These are phyloP conservation scores for Clitoria ternatea DNA, from an alignment of 306 rosid species.

Conservation along the genomic window DNA sequence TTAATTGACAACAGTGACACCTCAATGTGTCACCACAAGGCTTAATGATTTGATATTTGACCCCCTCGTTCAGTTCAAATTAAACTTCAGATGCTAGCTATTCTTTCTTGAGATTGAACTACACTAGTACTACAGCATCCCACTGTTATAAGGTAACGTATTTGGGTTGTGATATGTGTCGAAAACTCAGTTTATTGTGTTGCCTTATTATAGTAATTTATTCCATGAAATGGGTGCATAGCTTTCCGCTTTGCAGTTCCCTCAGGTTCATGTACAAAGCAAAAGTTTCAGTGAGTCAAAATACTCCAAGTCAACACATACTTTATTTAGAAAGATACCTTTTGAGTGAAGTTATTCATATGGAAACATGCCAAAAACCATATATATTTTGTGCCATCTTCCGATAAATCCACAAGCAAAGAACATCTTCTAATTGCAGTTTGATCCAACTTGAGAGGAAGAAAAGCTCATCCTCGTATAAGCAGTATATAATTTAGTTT, in stretches of 20 bases:
- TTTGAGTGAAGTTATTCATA: slow-evolving; percentile 13
- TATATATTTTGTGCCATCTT: neutral
- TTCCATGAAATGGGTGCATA: slow-evolving; percentile 20
- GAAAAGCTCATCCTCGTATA: neutral
- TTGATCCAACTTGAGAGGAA: neutral
- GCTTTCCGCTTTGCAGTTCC: slow-evolving; percentile 21
- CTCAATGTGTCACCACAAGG: slow-evolving; percentile 15
- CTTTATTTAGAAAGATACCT: slow-evolving; percentile 15
- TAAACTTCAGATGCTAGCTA: slow-evolving; percentile 15
- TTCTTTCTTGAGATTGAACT: slow-evolving; percentile 24
- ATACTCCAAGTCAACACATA: neutral
- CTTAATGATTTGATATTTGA: slow-evolving; percentile 23
- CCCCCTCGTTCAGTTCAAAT: neutral
- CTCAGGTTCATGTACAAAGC: slow-evolving; percentile 20
- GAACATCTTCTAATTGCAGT: neutral
- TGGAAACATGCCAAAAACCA: neutral
- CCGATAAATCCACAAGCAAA: neutral
- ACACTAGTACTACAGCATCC: slow-evolving; percentile 8
- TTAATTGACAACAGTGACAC: slow-evolving; percentile 29
- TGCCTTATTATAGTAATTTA: neutral
- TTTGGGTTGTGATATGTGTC: neutral
- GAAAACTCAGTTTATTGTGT: neutral
- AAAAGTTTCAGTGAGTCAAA: slow-evolving; percentile 28
- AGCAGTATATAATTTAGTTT: neutral
- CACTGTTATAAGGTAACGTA: neutral